Conservation (phyloP, 805 yeast genomes). For the Komagataella kurtzmanii region DNA sequence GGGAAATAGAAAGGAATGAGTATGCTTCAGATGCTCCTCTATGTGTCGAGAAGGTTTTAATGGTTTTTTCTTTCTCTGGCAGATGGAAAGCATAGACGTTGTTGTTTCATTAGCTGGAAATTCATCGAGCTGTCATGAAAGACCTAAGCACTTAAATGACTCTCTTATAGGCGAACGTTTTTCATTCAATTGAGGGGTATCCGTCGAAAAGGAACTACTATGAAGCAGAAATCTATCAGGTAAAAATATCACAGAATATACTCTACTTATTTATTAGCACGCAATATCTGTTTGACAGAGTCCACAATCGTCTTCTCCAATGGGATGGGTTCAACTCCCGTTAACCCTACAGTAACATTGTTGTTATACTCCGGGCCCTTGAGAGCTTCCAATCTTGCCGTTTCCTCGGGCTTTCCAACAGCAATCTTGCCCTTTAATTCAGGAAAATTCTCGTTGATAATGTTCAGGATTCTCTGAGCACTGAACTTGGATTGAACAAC, state of each 20-base stretch:
- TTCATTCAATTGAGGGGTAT: no score
- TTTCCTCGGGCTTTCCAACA: constrained; percentile 19
- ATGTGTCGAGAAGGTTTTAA: neutral
- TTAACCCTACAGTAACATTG: neutral
- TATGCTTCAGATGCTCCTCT: neutral
- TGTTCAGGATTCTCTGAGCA: constrained; percentile 19
- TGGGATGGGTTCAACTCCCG: constrained; percentile 3
- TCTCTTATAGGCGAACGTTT: no score
- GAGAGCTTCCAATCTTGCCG: neutral
- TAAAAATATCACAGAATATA: no score
- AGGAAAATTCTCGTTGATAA: constrained; percentile 14
- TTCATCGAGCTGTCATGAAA: neutral
- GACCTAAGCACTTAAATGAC: no score
- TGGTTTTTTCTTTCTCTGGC: neutral
- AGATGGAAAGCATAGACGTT: neutral
- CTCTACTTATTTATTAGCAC: neutral
- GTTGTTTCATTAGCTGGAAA: neutral
- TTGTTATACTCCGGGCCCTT: neutral
- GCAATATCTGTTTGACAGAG: constrained; percentile 2
- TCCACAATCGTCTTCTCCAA: constrained; percentile 5
- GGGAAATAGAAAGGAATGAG: neutral
- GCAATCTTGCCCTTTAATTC: constrained; percentile 22
- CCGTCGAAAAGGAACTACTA: no score
- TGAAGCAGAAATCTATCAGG: no score
- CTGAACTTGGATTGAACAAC: constrained; percentile 39